These are phyloP conservation scores for Eutreptiella sp. DNA, from an alignment of 208 protist genomes.

Conservation along the genomic window DNA sequence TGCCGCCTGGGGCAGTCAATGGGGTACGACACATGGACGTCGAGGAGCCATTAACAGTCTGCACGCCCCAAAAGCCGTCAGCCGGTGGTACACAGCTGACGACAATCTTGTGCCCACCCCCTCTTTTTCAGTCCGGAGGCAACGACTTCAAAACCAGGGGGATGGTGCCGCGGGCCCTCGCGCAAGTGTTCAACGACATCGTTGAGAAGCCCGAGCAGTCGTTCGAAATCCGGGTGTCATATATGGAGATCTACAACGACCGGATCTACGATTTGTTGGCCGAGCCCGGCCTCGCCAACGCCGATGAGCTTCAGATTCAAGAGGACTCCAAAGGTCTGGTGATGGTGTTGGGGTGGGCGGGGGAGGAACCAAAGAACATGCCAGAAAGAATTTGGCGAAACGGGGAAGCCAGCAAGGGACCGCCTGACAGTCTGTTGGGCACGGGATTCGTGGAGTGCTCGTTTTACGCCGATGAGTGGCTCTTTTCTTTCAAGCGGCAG, in stretches of 20 bases:
- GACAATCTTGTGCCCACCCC: too few species aligned
- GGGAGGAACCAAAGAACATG: too few species aligned
- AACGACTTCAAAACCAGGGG: conserved; percentile 47
- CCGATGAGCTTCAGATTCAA: conserved; percentile 9
- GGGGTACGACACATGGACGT: neutral
- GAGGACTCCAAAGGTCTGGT: conserved; percentile 37
- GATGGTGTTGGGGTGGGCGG: neutral
- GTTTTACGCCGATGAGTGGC: too few species aligned
- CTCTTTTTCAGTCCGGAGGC: conserved; percentile 29
- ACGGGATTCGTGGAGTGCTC: too few species aligned
- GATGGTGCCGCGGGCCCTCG: conserved; percentile 54
- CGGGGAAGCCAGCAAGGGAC: too few species aligned
- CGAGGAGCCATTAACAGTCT: neutral
- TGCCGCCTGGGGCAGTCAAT: neutral
- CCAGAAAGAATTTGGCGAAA: neutral
- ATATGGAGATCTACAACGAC: conserved; percentile 66
- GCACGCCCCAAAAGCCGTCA: too few species aligned
- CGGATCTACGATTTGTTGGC: conserved; percentile 56
- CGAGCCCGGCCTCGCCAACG: neutral
- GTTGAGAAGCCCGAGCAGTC: conserved; percentile 32
- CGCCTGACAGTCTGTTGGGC: too few species aligned
- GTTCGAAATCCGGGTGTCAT: conserved; percentile 51
- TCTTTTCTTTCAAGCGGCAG: too few species aligned
- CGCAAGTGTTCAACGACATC: conserved; percentile 55
- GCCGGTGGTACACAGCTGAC: neutral